Evolutionary conservation across 179 eudicot species (phyloP), one percentile per base, ranked within the genome.

Genomic region (Nepenthes alata): DNA sequence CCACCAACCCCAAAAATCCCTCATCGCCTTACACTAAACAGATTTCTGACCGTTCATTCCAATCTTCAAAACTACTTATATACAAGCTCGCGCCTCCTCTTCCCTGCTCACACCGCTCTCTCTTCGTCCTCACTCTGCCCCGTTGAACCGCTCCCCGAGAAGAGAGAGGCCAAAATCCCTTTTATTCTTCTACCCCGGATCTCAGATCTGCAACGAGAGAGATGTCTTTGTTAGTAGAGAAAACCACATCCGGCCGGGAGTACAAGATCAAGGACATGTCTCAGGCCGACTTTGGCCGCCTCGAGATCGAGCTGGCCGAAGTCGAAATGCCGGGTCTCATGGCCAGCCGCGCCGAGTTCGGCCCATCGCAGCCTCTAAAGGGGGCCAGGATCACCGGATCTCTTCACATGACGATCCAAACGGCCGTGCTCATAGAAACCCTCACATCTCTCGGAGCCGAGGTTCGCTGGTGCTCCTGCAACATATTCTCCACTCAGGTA

Each of bases 261-360:
- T 78, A 78, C 68, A 78, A 78, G 70, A 72, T 78, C 2, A 78
- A 78, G 72, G 82, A 78, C 65, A 72, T 75, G 77, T 72, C 82
- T 8, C 76, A 72, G 70, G 98, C 93, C 1, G 93, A 86, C 65
- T 86, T 86, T 66, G 93, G 93, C 11, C 72, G 93, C 34, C 88
- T 86, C 55, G 93, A 86, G 60, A 62, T 85, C 66, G 93, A 86
- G 75, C 69, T 86, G 1, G 88, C 93, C 54, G 88, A 86, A 63
- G 93, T 86, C 37, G 93, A 86, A 52, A 86, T 86, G 88, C 93
- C 88, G 5, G 88, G 93, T 1, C 75, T 86, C 47, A 81, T 86
- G 85, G 68, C 93, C 12, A 81, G 81, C 66, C 76, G 93, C 1
- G 53, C 86, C 25, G 93, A 86, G 41, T 86, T 75, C 70, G 93